Conservation (phyloP, 1,284 basidiomycete species). For the Moesziomyces sp. region DNA sequence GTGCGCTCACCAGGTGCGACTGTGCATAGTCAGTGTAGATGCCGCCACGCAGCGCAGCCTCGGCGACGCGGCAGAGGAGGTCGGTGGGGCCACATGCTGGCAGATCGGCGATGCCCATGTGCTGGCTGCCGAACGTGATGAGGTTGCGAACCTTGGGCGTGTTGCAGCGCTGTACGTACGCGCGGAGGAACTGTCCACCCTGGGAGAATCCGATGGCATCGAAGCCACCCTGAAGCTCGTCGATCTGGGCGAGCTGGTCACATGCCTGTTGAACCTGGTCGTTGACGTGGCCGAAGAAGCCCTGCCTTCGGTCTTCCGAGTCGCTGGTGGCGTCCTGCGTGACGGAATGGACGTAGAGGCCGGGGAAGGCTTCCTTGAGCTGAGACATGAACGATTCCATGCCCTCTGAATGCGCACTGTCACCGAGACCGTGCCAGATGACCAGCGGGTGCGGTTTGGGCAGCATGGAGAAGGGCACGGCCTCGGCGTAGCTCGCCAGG, state of each 20-base stretch:
- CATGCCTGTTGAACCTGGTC: conserved; percentile 77
- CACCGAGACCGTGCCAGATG: conserved; percentile 93
- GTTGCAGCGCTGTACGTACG: conserved; percentile 86
- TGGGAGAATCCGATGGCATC: conserved; percentile 63
- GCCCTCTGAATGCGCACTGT: conserved; percentile 70
- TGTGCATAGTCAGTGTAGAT: conserved; percentile 75
- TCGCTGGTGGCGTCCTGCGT: conserved; percentile 75
- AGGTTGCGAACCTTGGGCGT: conserved; percentile 70
- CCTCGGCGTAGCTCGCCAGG: conserved; percentile 6
- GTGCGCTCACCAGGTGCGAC: conserved; percentile 74
- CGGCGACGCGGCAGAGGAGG: conserved; percentile 72
- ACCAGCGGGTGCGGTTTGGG: conserved; percentile 72
- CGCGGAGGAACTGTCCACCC: conserved; percentile 86
- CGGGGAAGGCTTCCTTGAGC: conserved; percentile 79
- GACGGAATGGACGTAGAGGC: conserved; percentile 86
- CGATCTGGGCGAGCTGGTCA: conserved; percentile 76
- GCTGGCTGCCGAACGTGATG: conserved; percentile 75
- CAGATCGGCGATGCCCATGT: conserved; percentile 79
- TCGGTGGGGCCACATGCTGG: conserved; percentile 78
- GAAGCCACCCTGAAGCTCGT: conserved; percentile 76
- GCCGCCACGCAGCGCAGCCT: conserved; percentile 77
- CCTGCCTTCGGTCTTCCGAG: conserved; percentile 78
- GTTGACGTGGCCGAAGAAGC: conserved; percentile 81
- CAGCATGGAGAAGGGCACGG: conserved; percentile 26
- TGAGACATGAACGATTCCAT: conserved; percentile 76